Evolutionary conservation across 495 filamentous ascomycete species (phyloP), one percentile per base, ranked within the genome.

Genomic region (Physcia stellaris): DNA sequence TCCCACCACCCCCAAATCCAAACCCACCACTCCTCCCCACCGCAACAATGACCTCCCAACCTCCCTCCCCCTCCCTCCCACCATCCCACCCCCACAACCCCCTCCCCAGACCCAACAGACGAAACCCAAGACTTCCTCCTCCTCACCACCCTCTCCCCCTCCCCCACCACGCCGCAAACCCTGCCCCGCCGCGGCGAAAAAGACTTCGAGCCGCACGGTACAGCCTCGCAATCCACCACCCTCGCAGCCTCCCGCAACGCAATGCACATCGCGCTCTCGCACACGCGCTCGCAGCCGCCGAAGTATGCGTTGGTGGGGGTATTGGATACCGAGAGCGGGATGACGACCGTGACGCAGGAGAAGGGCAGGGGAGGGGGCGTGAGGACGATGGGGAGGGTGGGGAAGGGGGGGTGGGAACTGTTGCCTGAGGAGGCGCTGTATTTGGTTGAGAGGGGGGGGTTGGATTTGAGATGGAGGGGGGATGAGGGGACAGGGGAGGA

Each of bases 191-290:
- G 82, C 41, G 90, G 90, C 34, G 83, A 90, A 53, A 98, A 98
- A 56, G 90, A 98, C 63, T 98, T 95, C 57, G 90, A 95, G 59
- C 73, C 82, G 11, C 83, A 96, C 56, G 83, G 80, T 40, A 96
- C 90, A 11, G 63, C 72, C 32, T 73, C 79, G 39, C 90, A 98
- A 58, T 71, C 75, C 45, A 60, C 69, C 36, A 69, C 78, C 18
- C 79, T 98, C 33, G 73, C 76, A 44, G 74, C 80, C 17, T 88
- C 83, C 20, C 75, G 88, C n/a, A 62, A 68, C 39, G 90, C 87
- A 1, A 94, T 98, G 86, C 77, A 88, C 57, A 76, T 84, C 49
- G 87, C 86, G 4, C 70, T 98, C 45, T 67, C 72, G 32, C 75
- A 77, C 40, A 75, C 76, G 3, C 70, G 86, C 22, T 51, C 77